Percentiles rank a stretch among this genome's conserved stretches.
Conservation (phyloP, 495 filamentous ascomycete genomes). For the Aspergillus asperescens region DNA sequence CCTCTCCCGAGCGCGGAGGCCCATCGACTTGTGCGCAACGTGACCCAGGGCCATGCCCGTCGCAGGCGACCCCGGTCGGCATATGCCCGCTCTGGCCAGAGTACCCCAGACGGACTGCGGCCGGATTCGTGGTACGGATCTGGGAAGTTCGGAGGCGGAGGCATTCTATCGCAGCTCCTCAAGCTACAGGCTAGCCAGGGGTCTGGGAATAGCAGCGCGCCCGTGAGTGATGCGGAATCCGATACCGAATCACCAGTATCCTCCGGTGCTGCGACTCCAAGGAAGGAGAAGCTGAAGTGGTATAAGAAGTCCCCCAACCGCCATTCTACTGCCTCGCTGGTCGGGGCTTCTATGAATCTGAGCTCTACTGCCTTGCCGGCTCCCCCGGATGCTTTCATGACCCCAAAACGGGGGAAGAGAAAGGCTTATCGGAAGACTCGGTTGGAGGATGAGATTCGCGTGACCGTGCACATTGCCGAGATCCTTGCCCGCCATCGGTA, state of each 20-base stretch:
- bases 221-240: conserved; percentile 34
- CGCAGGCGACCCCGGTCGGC: conserved; percentile 32
- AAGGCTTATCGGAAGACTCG: conserved; percentile 34
- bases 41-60: conserved; percentile 30
- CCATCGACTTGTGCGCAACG: conserved; percentile 41
- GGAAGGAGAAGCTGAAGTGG: conserved; percentile 58
- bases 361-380: conserved; percentile 32
- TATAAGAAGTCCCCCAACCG: conserved; percentile 54
- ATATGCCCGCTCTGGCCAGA: conserved; percentile 36
- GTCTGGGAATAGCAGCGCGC: conserved; percentile 26
- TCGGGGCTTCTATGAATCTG: conserved; percentile 47
- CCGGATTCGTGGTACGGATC: conserved; percentile 31
- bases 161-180: conserved; percentile 39
- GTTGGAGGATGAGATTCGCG: conserved; percentile 64
- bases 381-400: conserved; percentile 24
- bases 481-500: conserved; percentile 81
- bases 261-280: conserved; percentile 51
- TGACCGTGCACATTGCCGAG: conserved; percentile 84
- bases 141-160: conserved; percentile 28
- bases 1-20: conserved; percentile 35
- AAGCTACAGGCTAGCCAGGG: conserved; percentile 33
- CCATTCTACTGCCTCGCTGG: conserved; percentile 39
- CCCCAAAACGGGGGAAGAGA: conserved; percentile 30
- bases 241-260: conserved; percentile 37
- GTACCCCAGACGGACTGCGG: conserved; percentile 33